A percentile compares a stretch with the other conserved stretches of the same genome.
phyloP scores from a whole-genome alignment of 2,329 filamentous ascomycete species.

The Teratosphaeria nubilosa region DNA sequence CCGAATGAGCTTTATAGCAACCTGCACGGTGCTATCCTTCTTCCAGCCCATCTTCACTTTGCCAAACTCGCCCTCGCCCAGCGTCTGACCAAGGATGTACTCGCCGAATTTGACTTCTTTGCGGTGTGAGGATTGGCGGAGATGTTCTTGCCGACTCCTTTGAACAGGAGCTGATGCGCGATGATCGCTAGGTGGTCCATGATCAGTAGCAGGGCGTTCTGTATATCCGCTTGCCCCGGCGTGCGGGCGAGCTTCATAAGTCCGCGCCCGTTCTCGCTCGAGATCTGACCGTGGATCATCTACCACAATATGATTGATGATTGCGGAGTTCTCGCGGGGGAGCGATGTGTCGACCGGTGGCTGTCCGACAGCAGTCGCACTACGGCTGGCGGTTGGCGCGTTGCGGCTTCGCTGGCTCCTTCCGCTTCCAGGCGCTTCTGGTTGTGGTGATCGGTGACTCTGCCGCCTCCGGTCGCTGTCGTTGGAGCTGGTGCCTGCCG shows the following conservation, averaged over 20 bases:
- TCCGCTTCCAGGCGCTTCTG: conserved; percentile 34
- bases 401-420: conserved; percentile 28
- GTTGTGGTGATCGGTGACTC: conserved; percentile 31
- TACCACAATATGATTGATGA: conserved; percentile 66
- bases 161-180: conserved; percentile 17
- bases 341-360: conserved; percentile 44
- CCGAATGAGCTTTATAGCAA: conserved; percentile 96
- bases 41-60: conserved; percentile 99
- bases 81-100: conserved; percentile 88
- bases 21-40: conserved; percentile 79
- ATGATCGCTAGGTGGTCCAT: not conserved
- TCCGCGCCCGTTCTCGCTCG: conserved; percentile 59
- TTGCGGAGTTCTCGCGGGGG: conserved; percentile 66
- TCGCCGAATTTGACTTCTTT: conserved; percentile 89
- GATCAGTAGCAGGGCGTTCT: not conserved
- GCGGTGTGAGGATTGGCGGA: conserved; percentile 35
- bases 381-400: conserved; percentile 33
- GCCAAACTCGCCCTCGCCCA: conserved; percentile 95
- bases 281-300: conserved; percentile 66
- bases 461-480: conserved; percentile 26
- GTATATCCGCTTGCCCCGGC: conserved; percentile 21
- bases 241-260: conserved; percentile 47
- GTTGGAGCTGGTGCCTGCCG: conserved; percentile 22
- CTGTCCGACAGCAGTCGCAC: conserved; percentile 41
- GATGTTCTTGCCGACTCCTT: conserved; percentile 49